Evolutionary conservation across 176 grass and related monocot genomes (phyloP).

Genomic region (Ensete glaucum): DNA sequence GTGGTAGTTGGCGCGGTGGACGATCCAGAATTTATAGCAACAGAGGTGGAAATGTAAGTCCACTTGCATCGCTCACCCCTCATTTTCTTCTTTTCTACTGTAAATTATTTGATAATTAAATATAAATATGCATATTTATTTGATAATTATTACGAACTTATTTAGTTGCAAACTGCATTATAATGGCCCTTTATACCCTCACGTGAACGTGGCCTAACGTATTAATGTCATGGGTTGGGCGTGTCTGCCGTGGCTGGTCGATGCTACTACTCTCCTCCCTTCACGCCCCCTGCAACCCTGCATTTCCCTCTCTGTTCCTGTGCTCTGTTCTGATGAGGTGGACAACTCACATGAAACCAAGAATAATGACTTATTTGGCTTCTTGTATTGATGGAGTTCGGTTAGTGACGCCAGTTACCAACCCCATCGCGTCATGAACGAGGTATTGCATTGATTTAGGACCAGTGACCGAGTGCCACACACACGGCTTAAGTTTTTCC

Average conservation of each 20-base stretch:
- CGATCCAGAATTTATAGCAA: constrained; percentile 4
- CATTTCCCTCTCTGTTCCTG: neutral
- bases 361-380: too few relatives aligned
- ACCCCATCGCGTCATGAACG: too few relatives aligned
- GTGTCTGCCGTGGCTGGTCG: neutral
- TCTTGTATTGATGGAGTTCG: too few relatives aligned
- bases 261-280: neutral
- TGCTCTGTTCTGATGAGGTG: neutral
- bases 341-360: too few relatives aligned
- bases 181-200: neutral
- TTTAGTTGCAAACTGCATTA: too few relatives aligned
- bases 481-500: too few relatives aligned
- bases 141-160: neutral
- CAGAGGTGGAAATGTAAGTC: constrained; percentile 7
- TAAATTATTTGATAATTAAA: neutral
- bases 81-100: neutral
- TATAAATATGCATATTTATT: neutral
- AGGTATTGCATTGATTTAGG: too few relatives aligned
- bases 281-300: neutral
- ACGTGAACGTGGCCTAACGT: neutral
- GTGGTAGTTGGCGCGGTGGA: neutral
- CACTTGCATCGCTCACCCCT: neutral
- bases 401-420: too few relatives aligned
- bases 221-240: too few relatives aligned
- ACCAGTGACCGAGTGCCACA: too few relatives aligned